A percentile compares a stretch with the other conserved stretches of the same genome.
These are phyloP conservation scores for Saccharomycopsis fibuligera DNA, from an alignment of 805 yeast genomes.

Conservation along the genomic window DNA sequence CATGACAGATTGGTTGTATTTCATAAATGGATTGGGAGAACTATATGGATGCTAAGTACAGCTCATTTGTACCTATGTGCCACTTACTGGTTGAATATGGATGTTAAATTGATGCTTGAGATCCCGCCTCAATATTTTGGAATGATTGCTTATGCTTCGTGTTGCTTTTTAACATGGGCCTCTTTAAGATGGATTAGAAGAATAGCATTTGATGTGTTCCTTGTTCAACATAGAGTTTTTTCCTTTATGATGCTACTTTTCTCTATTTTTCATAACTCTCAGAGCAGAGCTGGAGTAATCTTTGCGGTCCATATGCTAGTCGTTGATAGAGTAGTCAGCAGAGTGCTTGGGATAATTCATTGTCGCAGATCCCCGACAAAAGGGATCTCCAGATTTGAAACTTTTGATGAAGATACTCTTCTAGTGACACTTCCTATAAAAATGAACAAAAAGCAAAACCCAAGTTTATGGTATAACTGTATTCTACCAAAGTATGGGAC, in stretches of 20 bases:
- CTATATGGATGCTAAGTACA: constrained; percentile 32
- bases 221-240: constrained; percentile 37
- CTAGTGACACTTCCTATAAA: constrained; percentile 32
- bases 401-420: constrained; percentile 37
- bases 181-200: constrained; percentile 32
- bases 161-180: constrained; percentile 33
- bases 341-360: constrained; percentile 31
- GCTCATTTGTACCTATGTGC: constrained; percentile 32
- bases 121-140: constrained; percentile 50
- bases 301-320: constrained; percentile 39
- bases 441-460: constrained; percentile 21
- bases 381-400: constrained; percentile 33
- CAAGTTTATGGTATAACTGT: constrained; percentile 26
- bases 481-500: constrained; percentile 33
- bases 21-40: constrained; percentile 41
- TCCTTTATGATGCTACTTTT: constrained; percentile 38
- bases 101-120: constrained; percentile 33
- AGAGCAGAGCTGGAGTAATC: constrained; percentile 31
- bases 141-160: constrained; percentile 36
- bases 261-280: constrained; percentile 36
- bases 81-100: constrained; percentile 37
- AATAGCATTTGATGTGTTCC: constrained; percentile 37
- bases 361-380: constrained; percentile 33
- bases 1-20: constrained; percentile 34
- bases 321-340: constrained; percentile 32